Percentiles rank a stretch among this genome's conserved stretches.
phyloP scores from a whole-genome alignment of 163 green algal species.

The Scenedesmus sp. region DNA sequence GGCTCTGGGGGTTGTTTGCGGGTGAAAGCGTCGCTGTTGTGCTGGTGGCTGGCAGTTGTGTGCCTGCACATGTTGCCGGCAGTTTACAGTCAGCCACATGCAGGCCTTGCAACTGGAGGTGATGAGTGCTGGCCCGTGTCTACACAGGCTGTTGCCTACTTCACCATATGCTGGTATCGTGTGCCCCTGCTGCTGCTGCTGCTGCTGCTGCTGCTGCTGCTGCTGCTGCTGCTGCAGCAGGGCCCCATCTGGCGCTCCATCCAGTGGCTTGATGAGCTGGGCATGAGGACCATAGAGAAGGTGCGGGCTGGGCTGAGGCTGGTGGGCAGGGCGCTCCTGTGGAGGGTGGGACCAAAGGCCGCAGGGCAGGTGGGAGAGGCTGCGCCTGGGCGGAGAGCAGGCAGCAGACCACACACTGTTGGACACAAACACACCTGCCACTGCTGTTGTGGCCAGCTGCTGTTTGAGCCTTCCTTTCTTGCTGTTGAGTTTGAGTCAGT shows the following conservation, averaged over 20 bases:
- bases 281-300: conserved; percentile 93
- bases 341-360: too few relatives aligned
- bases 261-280: conserved; percentile 86
- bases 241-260: conserved; percentile 93
- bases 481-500: too few relatives aligned
- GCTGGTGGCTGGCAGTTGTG: neutral
- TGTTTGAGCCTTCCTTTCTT: too few relatives aligned
- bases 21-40: neutral
- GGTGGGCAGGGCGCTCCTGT: too few relatives aligned
- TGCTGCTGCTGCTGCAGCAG: conserved; percentile 46
- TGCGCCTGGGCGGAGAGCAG: too few relatives aligned
- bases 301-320: conserved; percentile 31
- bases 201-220: neutral
- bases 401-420: too few relatives aligned
- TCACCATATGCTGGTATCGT: neutral
- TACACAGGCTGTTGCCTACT: too few relatives aligned
- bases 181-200: neutral
- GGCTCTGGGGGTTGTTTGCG: neutral
- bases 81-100: neutral
- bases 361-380: too few relatives aligned
- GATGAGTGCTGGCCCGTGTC: too few relatives aligned
- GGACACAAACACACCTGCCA: too few relatives aligned
- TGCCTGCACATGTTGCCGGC: neutral
- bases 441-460: too few relatives aligned
- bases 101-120: too few relatives aligned